Percentiles rank a stretch among this genome's conserved stretches.
Evolutionary conservation across 2,329 filamentous ascomycete species (phyloP).

Genomic region (Aspergillus hiratsukae): DNA sequence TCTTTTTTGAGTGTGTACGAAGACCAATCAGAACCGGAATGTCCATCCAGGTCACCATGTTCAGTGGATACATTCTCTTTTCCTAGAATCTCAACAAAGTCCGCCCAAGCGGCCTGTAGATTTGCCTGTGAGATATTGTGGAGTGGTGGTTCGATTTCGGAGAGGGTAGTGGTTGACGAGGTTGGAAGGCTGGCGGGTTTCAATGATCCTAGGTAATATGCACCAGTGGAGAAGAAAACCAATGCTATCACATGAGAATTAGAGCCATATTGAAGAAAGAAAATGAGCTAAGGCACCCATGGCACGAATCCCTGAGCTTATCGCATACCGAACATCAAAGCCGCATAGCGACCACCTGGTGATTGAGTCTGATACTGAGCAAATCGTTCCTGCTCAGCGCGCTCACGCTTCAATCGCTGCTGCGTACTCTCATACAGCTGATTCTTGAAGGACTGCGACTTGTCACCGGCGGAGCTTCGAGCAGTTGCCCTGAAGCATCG

Average conservation of each 20-base stretch:
- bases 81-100: slow-evolving; percentile 58
- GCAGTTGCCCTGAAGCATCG: slow-evolving; percentile 20
- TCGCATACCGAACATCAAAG: slow-evolving; percentile 32
- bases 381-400: slow-evolving; percentile 52
- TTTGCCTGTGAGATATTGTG: slow-evolving; percentile 55
- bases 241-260: slow-evolving; percentile 40
- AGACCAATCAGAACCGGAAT: slow-evolving; percentile 62
- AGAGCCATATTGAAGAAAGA: slow-evolving; percentile 1
- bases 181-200: slow-evolving; percentile 44
- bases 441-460: slow-evolving; percentile 51
- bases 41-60: slow-evolving; percentile 50
- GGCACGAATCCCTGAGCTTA: not conserved
- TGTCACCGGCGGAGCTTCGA: slow-evolving; percentile 21
- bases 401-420: slow-evolving; percentile 55
- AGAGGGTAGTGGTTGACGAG: slow-evolving; percentile 56
- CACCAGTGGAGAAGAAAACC: slow-evolving; percentile 47
- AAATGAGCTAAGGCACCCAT: not conserved
- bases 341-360: slow-evolving; percentile 34
- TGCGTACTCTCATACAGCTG: slow-evolving; percentile 60
- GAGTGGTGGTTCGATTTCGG: slow-evolving; percentile 43
- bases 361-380: slow-evolving; percentile 41
- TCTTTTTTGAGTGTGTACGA: slow-evolving; percentile 44
- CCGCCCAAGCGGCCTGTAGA: slow-evolving; percentile 61
- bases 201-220: slow-evolving; percentile 54
- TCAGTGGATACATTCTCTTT: slow-evolving; percentile 60